These are phyloP conservation scores for Crataegus laevigata DNA, from an alignment of 306 rosid genomes.

Conservation along the genomic window DNA sequence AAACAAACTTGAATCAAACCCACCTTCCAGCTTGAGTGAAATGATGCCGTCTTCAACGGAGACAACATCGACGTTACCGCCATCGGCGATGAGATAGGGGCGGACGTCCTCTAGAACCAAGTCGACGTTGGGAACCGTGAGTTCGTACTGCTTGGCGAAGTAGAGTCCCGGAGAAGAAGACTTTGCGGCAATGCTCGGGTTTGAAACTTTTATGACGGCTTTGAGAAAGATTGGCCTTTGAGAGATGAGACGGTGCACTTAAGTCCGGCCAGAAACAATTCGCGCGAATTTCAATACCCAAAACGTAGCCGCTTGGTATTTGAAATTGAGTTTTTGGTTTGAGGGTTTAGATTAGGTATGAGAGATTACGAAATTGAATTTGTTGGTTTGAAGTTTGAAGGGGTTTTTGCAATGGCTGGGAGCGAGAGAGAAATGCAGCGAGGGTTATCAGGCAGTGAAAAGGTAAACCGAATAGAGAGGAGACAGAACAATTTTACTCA, in stretches of 20 bases:
- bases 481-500: too few relatives aligned
- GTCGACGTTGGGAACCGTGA: constrained; percentile 65
- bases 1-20: background rate
- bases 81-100: constrained; percentile 84
- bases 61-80: constrained; percentile 88
- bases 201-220: constrained; percentile 29
- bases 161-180: constrained; percentile 61
- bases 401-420: too few relatives aligned
- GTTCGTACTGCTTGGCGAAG: constrained; percentile 72
- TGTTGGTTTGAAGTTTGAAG: too few relatives aligned
- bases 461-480: too few relatives aligned
- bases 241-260: background rate
- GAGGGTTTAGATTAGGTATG: too few relatives aligned
- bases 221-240: constrained; percentile 1
- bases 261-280: too few relatives aligned
- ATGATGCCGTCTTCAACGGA: constrained; percentile 71
- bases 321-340: too few relatives aligned
- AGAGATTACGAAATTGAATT: too few relatives aligned
- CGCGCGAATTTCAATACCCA: too few relatives aligned
- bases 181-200: constrained; percentile 25
- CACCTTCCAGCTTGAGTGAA: constrained; percentile 75
- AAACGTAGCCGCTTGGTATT: too few relatives aligned
- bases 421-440: too few relatives aligned
- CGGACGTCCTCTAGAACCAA: constrained; percentile 84
- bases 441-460: too few relatives aligned